Evolutionary conservation across 352 stramenopile species (phyloP).

Genomic region (Globisporangium orthogonon): DNA sequence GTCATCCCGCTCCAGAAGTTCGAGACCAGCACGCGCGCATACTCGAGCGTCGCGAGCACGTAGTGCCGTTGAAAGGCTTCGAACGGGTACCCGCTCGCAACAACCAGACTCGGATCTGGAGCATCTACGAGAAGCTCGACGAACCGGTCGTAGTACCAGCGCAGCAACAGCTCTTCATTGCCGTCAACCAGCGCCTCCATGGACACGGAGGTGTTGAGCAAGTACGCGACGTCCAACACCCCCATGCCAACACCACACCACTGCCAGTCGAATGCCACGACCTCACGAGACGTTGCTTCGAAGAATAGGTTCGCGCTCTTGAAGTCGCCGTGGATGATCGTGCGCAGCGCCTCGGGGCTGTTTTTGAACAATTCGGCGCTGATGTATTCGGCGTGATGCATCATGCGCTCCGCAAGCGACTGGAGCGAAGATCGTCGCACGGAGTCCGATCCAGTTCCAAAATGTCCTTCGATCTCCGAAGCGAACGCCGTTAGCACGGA

Average conservation of each 20-base stretch:
- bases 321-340: conserved; percentile 61
- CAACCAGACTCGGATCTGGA: too few species aligned
- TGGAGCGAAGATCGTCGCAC: conserved; percentile 4
- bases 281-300: conserved; percentile 24
- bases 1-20: conserved; percentile 59
- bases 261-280: conserved; percentile 72
- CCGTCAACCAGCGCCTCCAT: conserved; percentile 30
- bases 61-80: conserved; percentile 49
- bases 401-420: conserved; percentile 38
- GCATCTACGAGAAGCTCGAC: conserved; percentile 4
- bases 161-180: conserved; percentile 30
- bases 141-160: conserved; percentile 49
- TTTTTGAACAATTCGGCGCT: conserved; percentile 29
- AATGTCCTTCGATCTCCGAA: conserved; percentile 4
- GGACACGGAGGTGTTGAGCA: conserved; percentile 59
- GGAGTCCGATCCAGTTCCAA: background rate
- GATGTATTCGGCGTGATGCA: conserved; percentile 41
- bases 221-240: conserved; percentile 55
- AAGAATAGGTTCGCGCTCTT: conserved; percentile 77
- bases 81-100: conserved; percentile 39
- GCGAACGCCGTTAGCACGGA: conserved; percentile 28
- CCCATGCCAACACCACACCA: conserved; percentile 58
- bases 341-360: conserved; percentile 17
- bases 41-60: conserved; percentile 54
- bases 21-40: conserved; percentile 51